A percentile compares a stretch with the other conserved stretches of the same genome.
phyloP scores from a whole-genome alignment of 2,329 filamentous ascomycete genomes.

The Fusarium austroafricanum region DNA sequence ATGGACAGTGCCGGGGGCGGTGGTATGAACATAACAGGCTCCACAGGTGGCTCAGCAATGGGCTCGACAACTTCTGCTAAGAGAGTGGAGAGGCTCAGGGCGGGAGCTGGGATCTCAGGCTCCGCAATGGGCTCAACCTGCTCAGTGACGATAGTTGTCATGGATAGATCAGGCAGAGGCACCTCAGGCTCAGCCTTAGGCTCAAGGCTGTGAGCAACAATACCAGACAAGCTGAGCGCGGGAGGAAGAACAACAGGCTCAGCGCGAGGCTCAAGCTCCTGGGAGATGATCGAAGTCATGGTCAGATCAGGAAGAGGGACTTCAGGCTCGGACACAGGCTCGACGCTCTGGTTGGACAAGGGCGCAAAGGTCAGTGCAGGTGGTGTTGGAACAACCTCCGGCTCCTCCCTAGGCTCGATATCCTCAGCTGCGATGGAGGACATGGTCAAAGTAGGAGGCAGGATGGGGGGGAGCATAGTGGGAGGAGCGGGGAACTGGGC shows the following conservation, averaged over 20 bases:
- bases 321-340: conserved; percentile 55
- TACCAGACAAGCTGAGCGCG: conserved; percentile 32
- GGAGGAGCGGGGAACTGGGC: conserved; percentile 67
- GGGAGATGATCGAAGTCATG: conserved; percentile 44
- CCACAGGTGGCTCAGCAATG: conserved; percentile 33
- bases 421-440: conserved; percentile 59
- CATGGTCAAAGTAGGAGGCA: conserved; percentile 55
- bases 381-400: conserved; percentile 47
- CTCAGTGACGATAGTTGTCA: conserved; percentile 50
- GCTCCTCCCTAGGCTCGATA: conserved; percentile 58
- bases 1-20: conserved; percentile 33
- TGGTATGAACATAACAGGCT: conserved; percentile 42
- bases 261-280: conserved; percentile 47
- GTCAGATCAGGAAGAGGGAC: conserved; percentile 42
- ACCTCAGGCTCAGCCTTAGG: conserved; percentile 43
- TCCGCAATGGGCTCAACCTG: conserved; percentile 34
- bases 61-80: conserved; percentile 28
- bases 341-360: conserved; percentile 54
- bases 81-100: conserved; percentile 41
- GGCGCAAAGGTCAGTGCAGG: conserved; percentile 50
- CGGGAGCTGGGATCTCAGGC: conserved; percentile 36
- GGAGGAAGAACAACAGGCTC: conserved; percentile 42
- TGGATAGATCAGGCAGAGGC: conserved; percentile 45
- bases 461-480: conserved; percentile 51
- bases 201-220: conserved; percentile 46